Base-by-base conservation (phyloP, 2,329 filamentous ascomycete species). In the Claviceps paspali region DNA sequence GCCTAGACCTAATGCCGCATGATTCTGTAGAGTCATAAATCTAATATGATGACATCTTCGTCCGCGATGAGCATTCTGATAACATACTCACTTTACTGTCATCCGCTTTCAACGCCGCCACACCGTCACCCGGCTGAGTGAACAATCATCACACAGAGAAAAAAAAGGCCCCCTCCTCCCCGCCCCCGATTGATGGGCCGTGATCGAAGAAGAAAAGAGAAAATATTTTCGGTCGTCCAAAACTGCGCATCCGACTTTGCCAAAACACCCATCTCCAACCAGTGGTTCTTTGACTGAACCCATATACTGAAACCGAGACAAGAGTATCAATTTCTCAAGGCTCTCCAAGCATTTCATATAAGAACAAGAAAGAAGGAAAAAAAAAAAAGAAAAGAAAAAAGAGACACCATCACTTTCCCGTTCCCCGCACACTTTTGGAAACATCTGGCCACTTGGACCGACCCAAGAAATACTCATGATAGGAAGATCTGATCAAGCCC, bases 401-500 rank as follows among this genome's bases (percentile, higher is more conserved):
- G 8, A 3, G 12, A 33, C 24, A 12, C 11, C 22, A 33, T 5
- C 14, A 8, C 31, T 17, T 5, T 33, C 9, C 6, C 12, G n/a
- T 8, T 17, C 24, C 17, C 21, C 21, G 5, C 21, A 22, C n/a
- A n/a, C n/a, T n/a, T n/a, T n/a, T n/a, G n/a, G n/a, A n/a, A n/a
- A n/a, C n/a, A n/a, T n/a, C n/a, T n/a, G n/a, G n/a, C n/a, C n/a
- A n/a, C n/a, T n/a, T n/a, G n/a, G n/a, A n/a, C n/a, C n/a, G n/a
- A n/a, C n/a, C n/a, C n/a, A n/a, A n/a, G n/a, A n/a, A n/a, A n/a
- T n/a, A n/a, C n/a, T 30, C 15, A 5, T 19, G 7, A 9, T 5
- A 11, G 22, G 14, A 7, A n/a, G 6, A 19, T 2, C 7, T 6
- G 11, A 18, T 47, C 44, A 62, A 31, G 51, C 50, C 18, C 60